Conservation (phyloP, 2,329 filamentous ascomycete genomes). For the Cytospora piceae region DNA sequence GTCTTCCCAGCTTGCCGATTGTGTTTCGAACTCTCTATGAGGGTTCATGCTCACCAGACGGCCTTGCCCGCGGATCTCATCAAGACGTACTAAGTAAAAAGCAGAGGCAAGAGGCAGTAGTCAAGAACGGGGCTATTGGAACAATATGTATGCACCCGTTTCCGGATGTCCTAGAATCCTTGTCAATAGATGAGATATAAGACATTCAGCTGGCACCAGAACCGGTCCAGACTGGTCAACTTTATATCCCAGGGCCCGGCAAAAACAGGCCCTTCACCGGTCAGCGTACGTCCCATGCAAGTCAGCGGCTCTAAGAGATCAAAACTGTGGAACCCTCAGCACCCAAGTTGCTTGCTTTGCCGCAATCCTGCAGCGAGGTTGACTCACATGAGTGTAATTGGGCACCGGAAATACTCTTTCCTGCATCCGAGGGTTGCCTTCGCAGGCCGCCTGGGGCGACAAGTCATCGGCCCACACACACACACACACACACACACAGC, state of each 20-base stretch:
- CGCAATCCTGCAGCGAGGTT: constrained; percentile 17
- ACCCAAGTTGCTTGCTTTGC: constrained; percentile 10
- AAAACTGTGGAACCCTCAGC: constrained; percentile 14
- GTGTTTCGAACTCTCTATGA: not conserved
- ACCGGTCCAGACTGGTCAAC: not conserved
- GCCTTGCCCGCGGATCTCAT: not conserved
- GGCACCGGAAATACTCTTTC: constrained; percentile 6
- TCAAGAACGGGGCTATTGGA: not conserved
- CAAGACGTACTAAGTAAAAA: not conserved
- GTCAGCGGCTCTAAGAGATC: constrained; percentile 12
- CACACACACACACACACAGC: not conserved
- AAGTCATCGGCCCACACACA: not conserved
- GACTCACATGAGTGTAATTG: constrained; percentile 19
- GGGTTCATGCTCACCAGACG: not conserved
- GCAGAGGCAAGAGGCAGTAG: not conserved
- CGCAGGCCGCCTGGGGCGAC: not conserved
- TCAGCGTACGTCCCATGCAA: constrained; percentile 8
- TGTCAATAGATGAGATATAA: not conserved
- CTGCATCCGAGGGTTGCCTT: constrained; percentile 7
- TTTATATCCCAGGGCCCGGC: constrained; percentile 9
- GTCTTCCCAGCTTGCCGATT: not conserved
- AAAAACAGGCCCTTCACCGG: constrained; percentile 8
- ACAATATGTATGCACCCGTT: not conserved
- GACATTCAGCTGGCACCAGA: not conserved
- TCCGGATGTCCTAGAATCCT: not conserved